Evolutionary conservation across 2,329 filamentous ascomycete genomes (phyloP).

Genomic region (Grosmannia penicillata): DNA sequence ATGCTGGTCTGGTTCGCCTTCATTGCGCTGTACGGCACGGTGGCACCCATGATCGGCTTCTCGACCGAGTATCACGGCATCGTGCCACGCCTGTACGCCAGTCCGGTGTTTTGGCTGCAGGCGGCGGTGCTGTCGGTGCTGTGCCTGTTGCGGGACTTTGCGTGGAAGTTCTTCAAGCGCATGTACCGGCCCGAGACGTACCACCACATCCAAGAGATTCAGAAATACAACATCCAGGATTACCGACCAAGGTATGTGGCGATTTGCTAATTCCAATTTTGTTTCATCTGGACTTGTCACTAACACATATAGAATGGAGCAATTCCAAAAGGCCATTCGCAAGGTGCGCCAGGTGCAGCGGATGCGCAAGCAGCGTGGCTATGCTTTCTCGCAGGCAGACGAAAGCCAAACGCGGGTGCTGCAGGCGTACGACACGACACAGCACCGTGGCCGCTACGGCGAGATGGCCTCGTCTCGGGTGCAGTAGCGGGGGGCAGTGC

Average conservation of each 20-base stretch:
- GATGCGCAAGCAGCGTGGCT: conserved; percentile 97
- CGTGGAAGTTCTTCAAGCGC: conserved; percentile 93
- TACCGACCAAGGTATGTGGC: conserved; percentile 72
- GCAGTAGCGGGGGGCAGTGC: conserved; percentile 2
- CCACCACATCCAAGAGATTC: conserved; percentile 97
- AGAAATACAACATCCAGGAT: conserved; percentile 99
- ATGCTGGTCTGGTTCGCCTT: conserved; percentile 87
- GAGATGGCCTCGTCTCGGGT: conserved; percentile 54
- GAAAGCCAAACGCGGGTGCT: conserved; percentile 90
- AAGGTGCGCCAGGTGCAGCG: conserved; percentile 97
- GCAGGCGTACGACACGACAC: conserved; percentile 95
- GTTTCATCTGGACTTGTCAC: background rate
- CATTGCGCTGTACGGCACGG: conserved; percentile 71
- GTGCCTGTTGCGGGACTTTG: conserved; percentile 77
- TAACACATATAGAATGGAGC: conserved; percentile 64
- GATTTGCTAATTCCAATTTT: background rate
- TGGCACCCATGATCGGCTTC: conserved; percentile 69
- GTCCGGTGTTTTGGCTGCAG: conserved; percentile 85
- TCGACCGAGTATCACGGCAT: conserved; percentile 77
- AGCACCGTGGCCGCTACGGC: conserved; percentile 78
- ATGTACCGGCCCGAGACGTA: conserved; percentile 96
- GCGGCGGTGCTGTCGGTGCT: conserved; percentile 63
- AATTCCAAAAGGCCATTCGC: conserved; percentile 98
- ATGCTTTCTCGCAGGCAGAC: conserved; percentile 95
- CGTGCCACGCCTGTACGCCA: conserved; percentile 64